These are phyloP conservation scores for Aspergillus cristatus DNA, from an alignment of 495 filamentous ascomycete species.

Conservation along the genomic window DNA sequence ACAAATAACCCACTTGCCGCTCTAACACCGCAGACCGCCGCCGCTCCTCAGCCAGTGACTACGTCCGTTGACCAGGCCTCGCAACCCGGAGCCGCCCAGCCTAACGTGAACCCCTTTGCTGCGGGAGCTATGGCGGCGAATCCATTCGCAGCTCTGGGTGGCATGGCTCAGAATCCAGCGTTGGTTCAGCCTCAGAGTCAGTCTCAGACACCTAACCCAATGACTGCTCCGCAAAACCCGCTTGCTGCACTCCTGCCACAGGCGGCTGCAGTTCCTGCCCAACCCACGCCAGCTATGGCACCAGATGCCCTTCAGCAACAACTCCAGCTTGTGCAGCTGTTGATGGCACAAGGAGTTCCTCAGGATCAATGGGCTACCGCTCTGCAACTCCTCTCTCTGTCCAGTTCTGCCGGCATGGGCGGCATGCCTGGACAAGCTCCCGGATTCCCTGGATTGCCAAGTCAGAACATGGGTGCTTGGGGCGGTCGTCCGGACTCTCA, in stretches of 20 bases:
- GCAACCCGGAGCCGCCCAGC: conserved; percentile 35
- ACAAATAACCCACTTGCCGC: conserved; percentile 47
- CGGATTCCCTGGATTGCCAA: conserved; percentile 22
- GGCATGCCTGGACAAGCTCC: conserved; percentile 22
- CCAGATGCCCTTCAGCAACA: conserved; percentile 48
- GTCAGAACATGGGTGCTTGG: conserved; percentile 29
- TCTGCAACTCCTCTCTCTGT: conserved; percentile 38
- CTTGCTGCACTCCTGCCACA: conserved; percentile 40
- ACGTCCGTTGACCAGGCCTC: conserved; percentile 41
- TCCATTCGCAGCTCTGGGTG: conserved; percentile 37
- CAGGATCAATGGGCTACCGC: conserved; percentile 53
- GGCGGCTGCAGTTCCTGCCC: conserved; percentile 16
- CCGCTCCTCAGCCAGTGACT: conserved; percentile 31
- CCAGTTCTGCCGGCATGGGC: conserved; percentile 22
- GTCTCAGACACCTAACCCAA: conserved; percentile 32
- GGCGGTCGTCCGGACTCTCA: conserved; percentile 26
- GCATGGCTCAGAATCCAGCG: conserved; percentile 27
- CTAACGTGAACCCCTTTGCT: conserved; percentile 53
- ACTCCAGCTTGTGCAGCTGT: conserved; percentile 49
- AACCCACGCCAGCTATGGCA: conserved; percentile 22
- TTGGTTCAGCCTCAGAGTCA: conserved; percentile 42
- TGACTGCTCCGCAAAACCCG: conserved; percentile 33
- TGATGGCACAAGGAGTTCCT: conserved; percentile 49
- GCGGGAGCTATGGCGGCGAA: conserved; percentile 37
- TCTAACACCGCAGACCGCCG: conserved; percentile 41